These are phyloP conservation scores for Dactylis glomerata DNA, from an alignment of 176 grass and related monocot species.

Conservation along the genomic window DNA sequence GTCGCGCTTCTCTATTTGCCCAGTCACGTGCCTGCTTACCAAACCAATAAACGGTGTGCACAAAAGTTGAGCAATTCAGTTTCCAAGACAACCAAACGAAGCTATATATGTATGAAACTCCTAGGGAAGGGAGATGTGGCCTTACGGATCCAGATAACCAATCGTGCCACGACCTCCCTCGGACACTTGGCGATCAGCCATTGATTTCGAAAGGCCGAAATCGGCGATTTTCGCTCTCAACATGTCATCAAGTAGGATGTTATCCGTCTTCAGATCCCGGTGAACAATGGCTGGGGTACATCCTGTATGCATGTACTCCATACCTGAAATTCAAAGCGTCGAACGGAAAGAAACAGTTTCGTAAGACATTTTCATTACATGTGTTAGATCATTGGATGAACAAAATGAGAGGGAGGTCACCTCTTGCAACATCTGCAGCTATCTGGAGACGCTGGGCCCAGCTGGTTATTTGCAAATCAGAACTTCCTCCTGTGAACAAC, in stretches of 20 bases:
- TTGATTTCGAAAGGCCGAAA: conserved; percentile 70
- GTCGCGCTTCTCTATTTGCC: conserved; percentile 79
- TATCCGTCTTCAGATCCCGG: conserved; percentile 80
- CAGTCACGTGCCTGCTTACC: conserved; percentile 56
- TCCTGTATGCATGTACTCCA: conserved; percentile 84
- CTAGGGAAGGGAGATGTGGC: background rate
- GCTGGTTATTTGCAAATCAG: conserved; percentile 51
- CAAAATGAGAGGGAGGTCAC: background rate
- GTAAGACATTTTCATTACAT: background rate
- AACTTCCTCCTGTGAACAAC: conserved; percentile 55
- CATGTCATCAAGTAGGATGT: conserved; percentile 75
- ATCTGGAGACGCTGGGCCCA: conserved; percentile 89
- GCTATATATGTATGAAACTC: background rate
- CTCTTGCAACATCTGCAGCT: conserved; percentile 89
- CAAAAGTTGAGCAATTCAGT: background rate
- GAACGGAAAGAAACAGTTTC: background rate
- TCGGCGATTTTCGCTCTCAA: conserved; percentile 89
- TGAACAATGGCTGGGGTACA: conserved; percentile 84
- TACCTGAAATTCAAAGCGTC: conserved; percentile 42
- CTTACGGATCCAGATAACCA: conserved; percentile 85
- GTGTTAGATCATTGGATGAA: background rate
- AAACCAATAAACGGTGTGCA: background rate
- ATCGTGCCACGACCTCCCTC: conserved; percentile 67
- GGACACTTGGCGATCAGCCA: conserved; percentile 59
- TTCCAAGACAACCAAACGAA: background rate